These are phyloP conservation scores for Cladorrhinum sp. DNA, from an alignment of 2,329 filamentous ascomycete genomes.

Conservation along the genomic window DNA sequence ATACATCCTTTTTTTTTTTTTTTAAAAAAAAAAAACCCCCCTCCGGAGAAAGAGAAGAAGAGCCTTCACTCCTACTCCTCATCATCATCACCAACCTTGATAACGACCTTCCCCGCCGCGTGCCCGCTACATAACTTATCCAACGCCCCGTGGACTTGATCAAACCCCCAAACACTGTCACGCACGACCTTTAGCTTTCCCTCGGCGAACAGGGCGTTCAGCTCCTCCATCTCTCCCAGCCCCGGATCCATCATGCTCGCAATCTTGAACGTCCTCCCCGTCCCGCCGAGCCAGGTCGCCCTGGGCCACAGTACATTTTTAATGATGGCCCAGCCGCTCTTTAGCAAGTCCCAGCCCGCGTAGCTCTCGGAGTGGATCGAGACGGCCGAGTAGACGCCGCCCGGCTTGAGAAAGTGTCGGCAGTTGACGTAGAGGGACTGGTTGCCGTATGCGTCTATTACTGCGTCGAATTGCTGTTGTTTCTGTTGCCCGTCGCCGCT, in stretches of 20 bases:
- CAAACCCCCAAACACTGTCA: conserved; percentile 30
- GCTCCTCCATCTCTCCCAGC: conserved; percentile 27
- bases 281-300: conserved; percentile 31
- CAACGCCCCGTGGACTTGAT: conserved; percentile 30
- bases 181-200: conserved; percentile 25
- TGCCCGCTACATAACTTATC: conserved; percentile 31
- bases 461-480: conserved; percentile 39
- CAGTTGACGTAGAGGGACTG: conserved; percentile 44
- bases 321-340: conserved; percentile 22
- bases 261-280: conserved; percentile 30
- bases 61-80: too few relatives aligned
- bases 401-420: conserved; percentile 37
- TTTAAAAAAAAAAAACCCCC: not conserved
- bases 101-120: conserved; percentile 34
- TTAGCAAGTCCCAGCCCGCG: conserved; percentile 28
- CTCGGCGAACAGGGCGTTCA: conserved; percentile 29
- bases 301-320: conserved; percentile 24
- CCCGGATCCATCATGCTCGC: conserved; percentile 29
- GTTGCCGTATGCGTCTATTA: conserved; percentile 49
- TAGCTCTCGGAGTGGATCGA: conserved; percentile 19
- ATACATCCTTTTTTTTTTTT: too few relatives aligned
- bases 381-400: conserved; percentile 29
- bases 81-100: conserved; percentile 24
- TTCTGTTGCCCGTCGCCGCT: too few relatives aligned
- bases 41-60: too few relatives aligned